These are phyloP conservation scores for Fonsecaea pedrosoi DNA, from an alignment of 2,329 filamentous ascomycete species.

Conservation along the genomic window DNA sequence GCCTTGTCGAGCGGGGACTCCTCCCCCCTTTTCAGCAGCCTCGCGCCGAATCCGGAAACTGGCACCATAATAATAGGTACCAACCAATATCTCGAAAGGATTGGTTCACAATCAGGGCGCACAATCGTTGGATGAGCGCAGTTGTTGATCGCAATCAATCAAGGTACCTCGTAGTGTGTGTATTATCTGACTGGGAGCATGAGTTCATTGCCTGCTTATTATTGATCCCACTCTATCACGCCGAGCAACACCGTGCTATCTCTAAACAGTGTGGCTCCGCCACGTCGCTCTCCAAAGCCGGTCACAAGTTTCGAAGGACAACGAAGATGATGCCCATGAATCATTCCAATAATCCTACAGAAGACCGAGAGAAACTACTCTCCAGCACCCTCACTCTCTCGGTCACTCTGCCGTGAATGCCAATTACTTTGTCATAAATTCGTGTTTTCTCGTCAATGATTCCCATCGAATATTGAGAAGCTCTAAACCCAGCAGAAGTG, in stretches of 20 bases:
- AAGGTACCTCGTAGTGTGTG: constrained; percentile 25
- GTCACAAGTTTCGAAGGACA: constrained; percentile 4
- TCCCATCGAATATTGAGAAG: constrained; percentile 20
- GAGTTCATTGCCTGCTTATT: constrained; percentile 22
- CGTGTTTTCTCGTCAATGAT: constrained; percentile 35
- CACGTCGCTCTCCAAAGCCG: constrained; percentile 21
- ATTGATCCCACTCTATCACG: constrained; percentile 10
- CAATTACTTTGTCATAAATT: constrained; percentile 35
- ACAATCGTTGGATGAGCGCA: not conserved
- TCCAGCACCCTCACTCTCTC: constrained; percentile 9
- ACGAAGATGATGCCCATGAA: constrained; percentile 14
- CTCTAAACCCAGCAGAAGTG: constrained; percentile 23
- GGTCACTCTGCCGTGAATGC: constrained; percentile 23
- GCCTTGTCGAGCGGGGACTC: constrained; percentile 11
- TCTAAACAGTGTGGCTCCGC: constrained; percentile 8
- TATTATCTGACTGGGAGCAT: constrained; percentile 24
- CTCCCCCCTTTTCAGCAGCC: constrained; percentile 24
- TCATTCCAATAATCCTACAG: constrained; percentile 17
- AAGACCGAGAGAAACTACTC: constrained; percentile 19
- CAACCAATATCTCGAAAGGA: not conserved
- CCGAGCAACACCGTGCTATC: constrained; percentile 2
- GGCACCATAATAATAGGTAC: not conserved
- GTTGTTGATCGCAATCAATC: constrained; percentile 13
- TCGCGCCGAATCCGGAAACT: not conserved
- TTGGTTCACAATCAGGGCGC: not conserved